Conservation (phyloP, 306 rosid genomes). For the Cucurbita ficifolia region DNA sequence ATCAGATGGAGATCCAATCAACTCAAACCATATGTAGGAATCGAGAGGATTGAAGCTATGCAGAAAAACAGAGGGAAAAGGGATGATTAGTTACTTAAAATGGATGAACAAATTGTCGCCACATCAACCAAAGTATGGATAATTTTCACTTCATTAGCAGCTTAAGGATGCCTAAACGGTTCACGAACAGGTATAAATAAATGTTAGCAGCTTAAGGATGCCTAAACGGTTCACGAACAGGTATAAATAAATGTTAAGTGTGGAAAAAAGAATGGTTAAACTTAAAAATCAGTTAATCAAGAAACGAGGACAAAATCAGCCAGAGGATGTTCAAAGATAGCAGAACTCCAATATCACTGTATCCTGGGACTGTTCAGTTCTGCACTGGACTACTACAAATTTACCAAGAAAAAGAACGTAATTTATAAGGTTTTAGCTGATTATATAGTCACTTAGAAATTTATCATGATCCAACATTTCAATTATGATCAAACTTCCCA, state of each 20-base stretch:
- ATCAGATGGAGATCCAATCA: constrained; percentile 72
- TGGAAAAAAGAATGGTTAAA: background rate
- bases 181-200: background rate
- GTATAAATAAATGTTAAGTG: background rate
- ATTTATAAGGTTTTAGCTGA: background rate
- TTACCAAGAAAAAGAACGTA: background rate
- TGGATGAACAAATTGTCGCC: background rate
- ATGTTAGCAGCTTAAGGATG: background rate
- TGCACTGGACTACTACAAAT: background rate
- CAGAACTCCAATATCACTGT: background rate
- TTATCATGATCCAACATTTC: background rate
- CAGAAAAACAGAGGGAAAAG: constrained; percentile 8
- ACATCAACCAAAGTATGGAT: background rate
- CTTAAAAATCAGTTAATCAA: background rate
- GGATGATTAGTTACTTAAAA: background rate
- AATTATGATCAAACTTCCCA: background rate
- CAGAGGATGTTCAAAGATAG: background rate
- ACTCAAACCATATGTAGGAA: constrained; percentile 82
- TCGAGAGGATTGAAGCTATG: constrained; percentile 82
- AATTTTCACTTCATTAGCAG: background rate
- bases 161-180: background rate
- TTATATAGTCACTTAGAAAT: background rate
- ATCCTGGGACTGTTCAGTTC: background rate
- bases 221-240: background rate
- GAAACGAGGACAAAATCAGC: background rate